Base-by-base conservation (phyloP, 192 early-diverging fungal species). In the Rhizophagus prolifer region DNA sequence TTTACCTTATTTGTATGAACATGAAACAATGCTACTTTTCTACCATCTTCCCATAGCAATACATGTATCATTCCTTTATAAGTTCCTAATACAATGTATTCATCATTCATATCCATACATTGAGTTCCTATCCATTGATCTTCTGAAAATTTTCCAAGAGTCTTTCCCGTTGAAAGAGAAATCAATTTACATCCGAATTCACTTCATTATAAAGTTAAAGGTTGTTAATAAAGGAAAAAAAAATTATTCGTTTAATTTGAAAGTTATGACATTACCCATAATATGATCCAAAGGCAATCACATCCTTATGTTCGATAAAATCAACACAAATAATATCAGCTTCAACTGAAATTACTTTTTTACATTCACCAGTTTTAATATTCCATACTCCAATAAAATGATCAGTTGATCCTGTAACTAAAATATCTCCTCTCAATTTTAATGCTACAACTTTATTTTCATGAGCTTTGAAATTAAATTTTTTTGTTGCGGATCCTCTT, bases 21-120 rank as follows among this genome's bases (percentile, higher is more conserved):
- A 26, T 70, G 41, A 70, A 70, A 70, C 16, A 47, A 9, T 58
- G 69, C 69, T 12, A 70, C 14, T 16, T 70, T 70, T 70, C 69
- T 70, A 12, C 44, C 36, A 26, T 70, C 69, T 23, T 21, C 12
- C 69, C 36, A 70, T 14, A 34, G 16, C 12, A 70, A 14, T 26
- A 70, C 69, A 70, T 70, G 38, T 46, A 70, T 41, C 3, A 47
- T 28, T 9, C 69, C 69, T n/a, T 70, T 70, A 70, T 23, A 41
- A 26, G 69, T 38, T 12, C 69, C 69, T 28, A 70, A 41, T 47
- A 28, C 25, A 70, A 70, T 70, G 50, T 47, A 28, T 38, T 70
- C 69, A 12, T 70, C 41, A 50, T 70, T 70, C 16, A 70, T 70
- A n/a, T 21, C 23, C 19, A 70, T 23, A 30, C 69, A 70, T 70